Base-by-base conservation (phyloP, 495 filamentous ascomycete species). In the Letharia columbiana region DNA sequence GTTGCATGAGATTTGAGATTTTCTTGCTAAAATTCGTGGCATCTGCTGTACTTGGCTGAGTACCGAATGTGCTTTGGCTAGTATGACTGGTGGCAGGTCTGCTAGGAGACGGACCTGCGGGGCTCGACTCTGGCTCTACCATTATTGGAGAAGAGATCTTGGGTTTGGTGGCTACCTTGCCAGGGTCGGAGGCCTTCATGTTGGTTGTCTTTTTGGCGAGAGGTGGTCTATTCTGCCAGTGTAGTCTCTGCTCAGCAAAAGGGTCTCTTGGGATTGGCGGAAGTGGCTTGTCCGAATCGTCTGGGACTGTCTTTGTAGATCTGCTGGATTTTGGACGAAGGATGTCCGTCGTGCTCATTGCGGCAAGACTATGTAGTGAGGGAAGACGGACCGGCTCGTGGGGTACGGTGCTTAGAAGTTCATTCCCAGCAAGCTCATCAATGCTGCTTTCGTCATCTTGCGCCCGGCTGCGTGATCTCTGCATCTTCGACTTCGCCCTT, bases 351-450 rank as follows among this genome's bases (percentile, higher is more conserved):
- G 60, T 63, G 35, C 52, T 59, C 41, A 63, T 64, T 44, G 52
- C 60, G 39, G 37, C 47, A 40, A 65, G 62, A 31, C 64, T 66
- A 31, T 66, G 58, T 40, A 61, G 45, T 11, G 64, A 66, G 4
- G 68, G 66, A 17, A 63, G 58, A 28, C 47, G 45, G 31, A 54
- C 57, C 12, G 64, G 57, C 56, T 67, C 37, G 17, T 67, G 63
- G 50, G 64, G 63, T 20, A 67, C 40, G 40, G 72, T 69, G 23
- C 72, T 69, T 13, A 77, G 68, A 33, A 77, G 66, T 23, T 69
- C 73, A 59, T 65, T 73, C n/a, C 61, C 50, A 62, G 70, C 76
- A 58, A 77, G 65, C 31, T 77, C 76, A 62, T 75, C 72, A 57
- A 57, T 57, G 40, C 75, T 67, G 45, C 65, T 73, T 58, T 72